These are phyloP conservation scores for Cutaneotrichosporon arboriforme DNA, from an alignment of 1,284 basidiomycete species.

Conservation along the genomic window DNA sequence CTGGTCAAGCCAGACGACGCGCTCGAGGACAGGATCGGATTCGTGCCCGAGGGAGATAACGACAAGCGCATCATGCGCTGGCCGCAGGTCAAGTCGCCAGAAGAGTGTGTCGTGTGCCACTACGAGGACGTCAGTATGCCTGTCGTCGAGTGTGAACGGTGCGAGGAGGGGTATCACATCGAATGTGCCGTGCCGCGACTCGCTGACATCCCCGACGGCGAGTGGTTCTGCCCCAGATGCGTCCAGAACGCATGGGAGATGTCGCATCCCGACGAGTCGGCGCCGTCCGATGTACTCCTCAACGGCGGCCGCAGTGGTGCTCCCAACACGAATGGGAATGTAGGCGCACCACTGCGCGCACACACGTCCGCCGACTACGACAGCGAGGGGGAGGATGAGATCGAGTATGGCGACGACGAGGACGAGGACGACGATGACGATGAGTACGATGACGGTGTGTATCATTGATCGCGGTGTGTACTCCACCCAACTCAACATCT, in stretches of 20 bases:
- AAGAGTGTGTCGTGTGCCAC: constrained; percentile 66
- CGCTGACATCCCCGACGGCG: constrained; percentile 70
- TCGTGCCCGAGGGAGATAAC: background rate
- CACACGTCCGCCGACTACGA: too few relatives aligned
- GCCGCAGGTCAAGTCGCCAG: constrained; percentile 64
- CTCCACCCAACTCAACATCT: too few relatives aligned
- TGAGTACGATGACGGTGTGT: too few relatives aligned
- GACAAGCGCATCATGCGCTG: constrained; percentile 56
- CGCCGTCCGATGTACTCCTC: too few relatives aligned
- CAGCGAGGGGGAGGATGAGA: too few relatives aligned
- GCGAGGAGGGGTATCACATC: constrained; percentile 82
- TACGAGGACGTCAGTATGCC: constrained; percentile 63
- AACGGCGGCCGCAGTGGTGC: too few relatives aligned
- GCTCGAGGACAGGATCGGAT: constrained; percentile 53
- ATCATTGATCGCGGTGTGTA: too few relatives aligned
- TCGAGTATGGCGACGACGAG: too few relatives aligned
- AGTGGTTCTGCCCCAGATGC: constrained; percentile 86
- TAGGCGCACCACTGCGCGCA: too few relatives aligned
- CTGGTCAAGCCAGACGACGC: constrained; percentile 64
- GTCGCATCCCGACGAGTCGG: background rate
- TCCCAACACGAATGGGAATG: too few relatives aligned
- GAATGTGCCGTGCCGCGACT: constrained; percentile 75
- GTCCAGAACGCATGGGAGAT: constrained; percentile 15
- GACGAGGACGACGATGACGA: too few relatives aligned
- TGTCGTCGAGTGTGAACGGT: constrained; percentile 83